phyloP scores from a whole-genome alignment of 2,329 filamentous ascomycete genomes.

The Biscogniauxia sp. region DNA sequence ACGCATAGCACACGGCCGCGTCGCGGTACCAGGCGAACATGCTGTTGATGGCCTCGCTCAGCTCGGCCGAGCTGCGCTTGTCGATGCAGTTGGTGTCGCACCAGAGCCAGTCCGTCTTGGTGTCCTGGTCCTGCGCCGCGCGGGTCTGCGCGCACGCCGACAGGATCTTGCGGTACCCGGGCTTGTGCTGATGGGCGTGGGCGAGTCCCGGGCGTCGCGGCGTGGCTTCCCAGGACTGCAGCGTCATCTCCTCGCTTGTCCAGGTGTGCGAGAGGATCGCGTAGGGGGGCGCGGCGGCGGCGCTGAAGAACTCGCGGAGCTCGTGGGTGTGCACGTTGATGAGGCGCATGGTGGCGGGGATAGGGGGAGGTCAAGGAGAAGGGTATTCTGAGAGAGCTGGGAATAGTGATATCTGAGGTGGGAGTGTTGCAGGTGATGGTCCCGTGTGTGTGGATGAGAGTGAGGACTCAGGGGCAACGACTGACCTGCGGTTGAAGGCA shows the following conservation, averaged over 20 bases:
- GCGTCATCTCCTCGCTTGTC: slow-evolving; percentile 34
- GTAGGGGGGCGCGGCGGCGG: slow-evolving; percentile 29
- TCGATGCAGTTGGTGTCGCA: slow-evolving; percentile 40
- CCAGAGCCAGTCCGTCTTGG: slow-evolving; percentile 30
- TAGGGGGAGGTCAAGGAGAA: background rate
- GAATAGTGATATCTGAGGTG: too few species aligned
- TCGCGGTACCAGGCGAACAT: slow-evolving; percentile 36
- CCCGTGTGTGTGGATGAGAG: background rate
- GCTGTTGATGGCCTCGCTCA: slow-evolving; percentile 37
- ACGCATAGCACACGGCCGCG: slow-evolving; percentile 34
- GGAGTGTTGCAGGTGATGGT: background rate
- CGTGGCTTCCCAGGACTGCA: slow-evolving; percentile 28
- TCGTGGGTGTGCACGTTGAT: slow-evolving; percentile 35
- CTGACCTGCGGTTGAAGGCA: background rate
- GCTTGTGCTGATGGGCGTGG: slow-evolving; percentile 12
- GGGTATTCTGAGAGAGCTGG: too few species aligned
- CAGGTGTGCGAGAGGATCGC: slow-evolving; percentile 41
- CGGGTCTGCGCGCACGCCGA: slow-evolving; percentile 25
- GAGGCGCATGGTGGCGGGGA: slow-evolving; percentile 33
- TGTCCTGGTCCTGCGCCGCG: background rate
- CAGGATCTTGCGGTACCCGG: slow-evolving; percentile 37
- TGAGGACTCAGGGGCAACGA: background rate
- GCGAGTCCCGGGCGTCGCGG: slow-evolving; percentile 9
- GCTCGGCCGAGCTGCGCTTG: slow-evolving; percentile 33
- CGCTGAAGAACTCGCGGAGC: slow-evolving; percentile 31